Percentiles rank a stretch among this genome's conserved stretches.
Conservation (phyloP, 805 yeast genomes). For the Zygosaccharomyces bailii region DNA sequence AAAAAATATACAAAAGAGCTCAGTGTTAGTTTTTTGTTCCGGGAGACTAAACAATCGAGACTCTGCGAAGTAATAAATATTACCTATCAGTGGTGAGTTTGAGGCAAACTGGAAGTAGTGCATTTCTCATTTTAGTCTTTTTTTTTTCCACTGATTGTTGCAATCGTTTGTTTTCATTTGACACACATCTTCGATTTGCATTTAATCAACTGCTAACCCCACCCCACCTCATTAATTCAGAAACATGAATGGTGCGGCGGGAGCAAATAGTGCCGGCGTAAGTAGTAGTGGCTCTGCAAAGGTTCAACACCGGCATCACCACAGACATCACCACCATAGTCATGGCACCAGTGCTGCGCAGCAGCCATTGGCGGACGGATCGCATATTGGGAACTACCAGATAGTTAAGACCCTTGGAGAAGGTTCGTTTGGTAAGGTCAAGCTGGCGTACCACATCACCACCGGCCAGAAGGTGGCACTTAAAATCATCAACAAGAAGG, state of each 20-base stretch:
- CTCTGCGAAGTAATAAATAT: too few species aligned
- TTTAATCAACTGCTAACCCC: background rate
- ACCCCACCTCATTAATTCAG: background rate
- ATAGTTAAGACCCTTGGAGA: constrained; percentile 91
- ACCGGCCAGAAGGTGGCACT: constrained; percentile 92
- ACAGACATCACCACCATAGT: constrained; percentile 23
- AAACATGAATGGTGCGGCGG: constrained; percentile 1
- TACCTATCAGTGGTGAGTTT: too few species aligned
- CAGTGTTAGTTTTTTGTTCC: background rate
- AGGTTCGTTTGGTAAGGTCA: constrained; percentile 96
- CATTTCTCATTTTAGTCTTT: too few species aligned
- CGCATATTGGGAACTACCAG: constrained; percentile 85
- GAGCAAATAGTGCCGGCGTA: constrained; percentile 8
- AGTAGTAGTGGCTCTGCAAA: constrained; percentile 8
- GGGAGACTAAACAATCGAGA: background rate
- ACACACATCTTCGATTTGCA: background rate
- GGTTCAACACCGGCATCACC: constrained; percentile 24
- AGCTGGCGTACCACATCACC: constrained; percentile 81
- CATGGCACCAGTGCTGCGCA: constrained; percentile 12
- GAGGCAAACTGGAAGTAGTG: too few species aligned
- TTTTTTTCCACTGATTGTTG: background rate
- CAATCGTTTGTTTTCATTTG: background rate
- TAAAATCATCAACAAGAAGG: constrained; percentile 87
- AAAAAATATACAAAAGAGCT: background rate
- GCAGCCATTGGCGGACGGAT: constrained; percentile 32